phyloP scores from a whole-genome alignment of 345 rosid genomes.

The Arabis alpina region DNA sequence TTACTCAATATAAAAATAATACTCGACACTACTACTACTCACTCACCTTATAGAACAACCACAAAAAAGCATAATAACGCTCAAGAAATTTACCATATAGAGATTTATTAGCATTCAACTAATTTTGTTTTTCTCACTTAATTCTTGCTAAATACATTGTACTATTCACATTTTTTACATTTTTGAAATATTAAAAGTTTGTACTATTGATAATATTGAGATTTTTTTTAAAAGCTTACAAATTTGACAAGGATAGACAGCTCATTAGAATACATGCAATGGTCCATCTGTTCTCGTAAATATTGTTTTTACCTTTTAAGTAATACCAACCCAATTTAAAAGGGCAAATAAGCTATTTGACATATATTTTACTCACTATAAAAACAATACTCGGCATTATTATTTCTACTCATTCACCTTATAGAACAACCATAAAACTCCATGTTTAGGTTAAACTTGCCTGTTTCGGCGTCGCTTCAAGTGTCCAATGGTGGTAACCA shows the following conservation, averaged over 20 bases:
- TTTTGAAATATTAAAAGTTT: too few species aligned
- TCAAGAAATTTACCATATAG: too few species aligned
- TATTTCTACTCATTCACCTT: background rate
- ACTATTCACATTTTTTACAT: too few species aligned
- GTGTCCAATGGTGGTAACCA: background rate
- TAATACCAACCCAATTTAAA: background rate
- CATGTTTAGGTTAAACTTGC: background rate
- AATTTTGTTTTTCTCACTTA: too few species aligned
- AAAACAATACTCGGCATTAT: background rate
- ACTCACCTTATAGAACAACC: background rate
- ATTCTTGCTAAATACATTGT: too few species aligned
- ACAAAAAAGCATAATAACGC: background rate
- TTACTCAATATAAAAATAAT: background rate
- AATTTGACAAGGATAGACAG: too few species aligned
- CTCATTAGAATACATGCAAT: too few species aligned
- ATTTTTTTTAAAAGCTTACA: too few species aligned
- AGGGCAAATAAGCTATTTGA: constrained; percentile 10
- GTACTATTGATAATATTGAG: too few species aligned
- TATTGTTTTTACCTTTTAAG: too few species aligned
- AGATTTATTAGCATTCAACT: too few species aligned
- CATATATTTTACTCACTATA: constrained; percentile 3
- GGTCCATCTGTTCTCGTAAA: too few species aligned
- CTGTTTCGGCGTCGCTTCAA: background rate
- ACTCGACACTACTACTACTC: background rate
- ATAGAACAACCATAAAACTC: background rate